A percentile compares a stretch with the other conserved stretches of the same genome.
Conservation (phyloP, 1,284 basidiomycete species). For the Psilocybe mexicana region DNA sequence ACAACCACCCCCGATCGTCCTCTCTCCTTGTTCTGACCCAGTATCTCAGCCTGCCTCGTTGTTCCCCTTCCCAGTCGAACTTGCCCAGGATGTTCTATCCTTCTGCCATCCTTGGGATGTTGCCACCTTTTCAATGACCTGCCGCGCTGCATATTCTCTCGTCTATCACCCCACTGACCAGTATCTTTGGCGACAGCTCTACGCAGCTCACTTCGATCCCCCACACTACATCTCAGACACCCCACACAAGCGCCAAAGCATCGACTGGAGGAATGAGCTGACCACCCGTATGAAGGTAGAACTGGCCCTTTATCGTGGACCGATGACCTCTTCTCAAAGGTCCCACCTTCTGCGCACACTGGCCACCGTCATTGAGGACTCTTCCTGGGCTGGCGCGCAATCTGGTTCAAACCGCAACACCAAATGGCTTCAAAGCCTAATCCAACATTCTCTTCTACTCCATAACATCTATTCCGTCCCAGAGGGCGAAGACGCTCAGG, state of each 20-base stretch:
- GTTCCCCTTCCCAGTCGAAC: conserved; percentile 49
- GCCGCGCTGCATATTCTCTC: conserved; percentile 43
- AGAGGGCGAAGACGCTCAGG: conserved; percentile 13
- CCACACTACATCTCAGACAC: conserved; percentile 35
- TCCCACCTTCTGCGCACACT: conserved; percentile 43
- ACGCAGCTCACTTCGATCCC: conserved; percentile 59
- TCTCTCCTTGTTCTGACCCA: neutral
- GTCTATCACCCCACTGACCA: conserved; percentile 52
- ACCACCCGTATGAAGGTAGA: conserved; percentile 42
- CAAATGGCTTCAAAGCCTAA: conserved; percentile 40
- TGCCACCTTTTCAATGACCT: conserved; percentile 55
- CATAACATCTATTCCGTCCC: conserved; percentile 22
- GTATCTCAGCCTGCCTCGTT: conserved; percentile 15
- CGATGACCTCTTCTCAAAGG: conserved; percentile 30
- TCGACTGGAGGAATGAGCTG: conserved; percentile 31
- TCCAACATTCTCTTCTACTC: conserved; percentile 39
- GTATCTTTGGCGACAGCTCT: conserved; percentile 65
- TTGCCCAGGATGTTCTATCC: conserved; percentile 55
- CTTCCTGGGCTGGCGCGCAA: conserved; percentile 33
- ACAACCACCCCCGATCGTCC: neutral
- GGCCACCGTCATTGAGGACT: conserved; percentile 41
- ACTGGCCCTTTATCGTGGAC: conserved; percentile 28
- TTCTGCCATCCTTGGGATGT: conserved; percentile 57
- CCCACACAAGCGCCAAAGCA: conserved; percentile 10
- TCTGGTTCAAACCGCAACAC: conserved; percentile 37